Base-by-base conservation (phyloP, 2,329 filamentous ascomycete genomes). In the Pseudohalonectria lignicola region DNA sequence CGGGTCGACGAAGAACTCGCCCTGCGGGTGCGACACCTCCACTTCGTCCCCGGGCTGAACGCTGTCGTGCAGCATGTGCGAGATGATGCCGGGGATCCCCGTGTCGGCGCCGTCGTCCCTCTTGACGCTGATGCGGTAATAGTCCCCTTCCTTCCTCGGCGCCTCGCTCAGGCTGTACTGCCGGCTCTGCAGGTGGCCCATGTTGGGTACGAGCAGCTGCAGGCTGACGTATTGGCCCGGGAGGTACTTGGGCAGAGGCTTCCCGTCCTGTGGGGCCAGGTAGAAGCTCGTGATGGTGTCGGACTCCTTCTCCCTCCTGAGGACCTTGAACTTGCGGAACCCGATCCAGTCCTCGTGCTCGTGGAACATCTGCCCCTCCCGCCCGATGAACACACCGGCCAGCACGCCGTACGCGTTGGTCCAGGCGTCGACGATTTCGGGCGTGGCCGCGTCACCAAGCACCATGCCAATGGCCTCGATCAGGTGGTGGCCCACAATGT, bases 41-140 rank as follows among this genome's bases (percentile, higher is more conserved):
- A 78, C 60, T 39, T 63, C 57, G 49, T 74, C 69, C 37, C 71
- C 73, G 32, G 64, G 66, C 4, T 60, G 47, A 48, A 64, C 67
- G 6, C 57, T 49, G 34, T 56, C 55, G 53, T 75, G 68, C 19
- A 78, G 59, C 37, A 67, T 49, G 52, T 71, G 75, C 26, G 70
- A 74, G 35, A 77, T 57, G 30, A 72, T 46, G 15, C 71, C 72
- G 2, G 62, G 57, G 3, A 64, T 46, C 15, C 54, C 51, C 20
- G 51, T 48, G 39, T 49, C 40, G 17, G 52, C 48, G 17, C 63
- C 62, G 21, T 60, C 54, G 45, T 75, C 81, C 41, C 64, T 71
- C 68, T 87, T 88, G 43, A 90, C 77, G 46, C 74, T 82, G 60
- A 90, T 77, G 39, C 84, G 74, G 59, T 85, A 85, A 56, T 76